These are phyloP conservation scores for Xylaria sp. DNA, from an alignment of 2,329 filamentous ascomycete species.

Conservation along the genomic window DNA sequence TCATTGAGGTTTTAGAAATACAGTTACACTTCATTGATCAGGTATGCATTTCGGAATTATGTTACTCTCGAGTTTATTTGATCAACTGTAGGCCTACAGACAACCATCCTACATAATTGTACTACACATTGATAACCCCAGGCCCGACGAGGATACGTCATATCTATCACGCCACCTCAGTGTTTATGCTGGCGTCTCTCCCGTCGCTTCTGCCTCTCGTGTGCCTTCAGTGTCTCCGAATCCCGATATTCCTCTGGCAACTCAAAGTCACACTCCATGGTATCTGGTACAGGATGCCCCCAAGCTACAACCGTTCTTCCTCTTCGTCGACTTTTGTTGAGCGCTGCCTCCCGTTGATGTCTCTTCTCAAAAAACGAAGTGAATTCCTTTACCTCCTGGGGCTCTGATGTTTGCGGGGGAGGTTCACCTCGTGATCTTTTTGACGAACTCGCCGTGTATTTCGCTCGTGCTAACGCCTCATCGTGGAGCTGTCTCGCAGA, in stretches of 20 bases:
- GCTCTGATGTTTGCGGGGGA: slow-evolving; percentile 37
- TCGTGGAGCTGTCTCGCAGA: slow-evolving; percentile 75
- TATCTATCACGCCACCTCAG: slow-evolving; percentile 28
- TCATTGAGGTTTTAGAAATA: too few relatives aligned
- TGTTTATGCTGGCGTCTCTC: slow-evolving; percentile 56
- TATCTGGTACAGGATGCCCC: slow-evolving; percentile 78
- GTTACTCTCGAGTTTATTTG: too few relatives aligned
- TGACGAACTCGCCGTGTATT: slow-evolving; percentile 28
- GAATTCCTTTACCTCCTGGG: slow-evolving; percentile 62
- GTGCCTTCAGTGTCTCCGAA: slow-evolving; percentile 57
- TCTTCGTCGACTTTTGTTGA: slow-evolving; percentile 72
- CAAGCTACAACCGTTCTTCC: slow-evolving; percentile 76
- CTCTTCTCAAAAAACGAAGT: slow-evolving; percentile 85
- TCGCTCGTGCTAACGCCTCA: slow-evolving; percentile 55
- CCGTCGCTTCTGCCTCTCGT: slow-evolving; percentile 65
- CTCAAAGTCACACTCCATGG: slow-evolving; percentile 70
- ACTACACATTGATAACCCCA: neutral
- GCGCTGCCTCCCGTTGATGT: slow-evolving; percentile 76
- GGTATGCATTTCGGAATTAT: too few relatives aligned
- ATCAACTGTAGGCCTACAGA: too few relatives aligned
- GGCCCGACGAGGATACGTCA: neutral
- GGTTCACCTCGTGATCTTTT: slow-evolving; percentile 31
- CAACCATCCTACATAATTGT: too few relatives aligned
- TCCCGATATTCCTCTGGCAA: slow-evolving; percentile 68
- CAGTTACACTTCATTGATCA: too few relatives aligned